Evolutionary conservation across 2,329 filamentous ascomycete species (phyloP).

Genomic region (Penicillium sp.): DNA sequence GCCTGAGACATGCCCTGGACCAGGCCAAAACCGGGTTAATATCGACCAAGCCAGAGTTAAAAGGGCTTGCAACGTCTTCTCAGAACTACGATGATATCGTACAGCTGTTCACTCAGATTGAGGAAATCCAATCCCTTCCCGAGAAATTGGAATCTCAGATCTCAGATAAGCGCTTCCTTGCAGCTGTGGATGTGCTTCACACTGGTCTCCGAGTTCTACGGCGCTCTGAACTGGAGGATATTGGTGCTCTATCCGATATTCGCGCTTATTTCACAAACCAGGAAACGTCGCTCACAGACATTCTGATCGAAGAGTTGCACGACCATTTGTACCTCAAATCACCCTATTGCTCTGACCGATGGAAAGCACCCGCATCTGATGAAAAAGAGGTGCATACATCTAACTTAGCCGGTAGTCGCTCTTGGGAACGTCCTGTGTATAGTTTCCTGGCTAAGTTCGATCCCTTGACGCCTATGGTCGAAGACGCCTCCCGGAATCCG

Average conservation of each 20-base stretch:
- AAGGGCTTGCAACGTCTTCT: slow-evolving; percentile 81
- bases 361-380: slow-evolving; percentile 66
- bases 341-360: slow-evolving; percentile 92
- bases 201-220: slow-evolving; percentile 79
- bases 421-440: slow-evolving; percentile 55
- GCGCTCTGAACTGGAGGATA: slow-evolving; percentile 84
- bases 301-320: slow-evolving; percentile 93
- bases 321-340: slow-evolving; percentile 97
- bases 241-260: slow-evolving; percentile 82
- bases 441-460: slow-evolving; percentile 58
- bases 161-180: slow-evolving; percentile 91
- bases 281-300: slow-evolving; percentile 87
- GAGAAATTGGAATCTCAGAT: slow-evolving; percentile 92
- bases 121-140: slow-evolving; percentile 83
- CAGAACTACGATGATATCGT: slow-evolving; percentile 89
- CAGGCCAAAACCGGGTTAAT: slow-evolving; percentile 78
- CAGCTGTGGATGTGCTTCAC: slow-evolving; percentile 87
- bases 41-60: slow-evolving; percentile 83
- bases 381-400: slow-evolving; percentile 31
- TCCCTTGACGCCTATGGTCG: slow-evolving; percentile 59
- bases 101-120: slow-evolving; percentile 76
- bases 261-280: slow-evolving; percentile 88
- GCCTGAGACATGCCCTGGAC: slow-evolving; percentile 77
- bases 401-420: slow-evolving; percentile 32
- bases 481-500: slow-evolving; percentile 89